These are phyloP conservation scores for Epichloe elymi DNA, from an alignment of 2,329 filamentous ascomycete genomes.

Conservation along the genomic window DNA sequence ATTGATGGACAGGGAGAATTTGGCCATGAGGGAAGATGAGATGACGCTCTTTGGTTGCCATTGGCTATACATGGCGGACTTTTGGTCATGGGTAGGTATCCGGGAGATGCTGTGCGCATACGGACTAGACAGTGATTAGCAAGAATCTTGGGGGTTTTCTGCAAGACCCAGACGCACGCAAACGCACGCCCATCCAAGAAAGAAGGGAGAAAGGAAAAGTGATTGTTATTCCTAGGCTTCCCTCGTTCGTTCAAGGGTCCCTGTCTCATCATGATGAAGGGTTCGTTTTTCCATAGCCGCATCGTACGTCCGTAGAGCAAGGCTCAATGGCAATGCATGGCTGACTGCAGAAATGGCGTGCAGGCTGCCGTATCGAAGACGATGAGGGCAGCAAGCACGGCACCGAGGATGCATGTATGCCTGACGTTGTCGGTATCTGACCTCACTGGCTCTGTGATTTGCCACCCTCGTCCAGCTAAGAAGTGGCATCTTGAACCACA, in stretches of 20 bases:
- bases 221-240: too few relatives aligned
- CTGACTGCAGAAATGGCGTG: slow-evolving; percentile 2
- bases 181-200: too few relatives aligned
- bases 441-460: neutral
- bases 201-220: too few relatives aligned
- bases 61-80: too few relatives aligned
- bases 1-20: neutral
- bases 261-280: neutral
- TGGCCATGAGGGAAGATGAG: too few relatives aligned
- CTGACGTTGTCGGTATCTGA: neutral
- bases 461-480: neutral
- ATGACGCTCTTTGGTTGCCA: too few relatives aligned
- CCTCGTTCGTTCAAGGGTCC: too few relatives aligned
- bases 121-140: too few relatives aligned
- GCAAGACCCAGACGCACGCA: too few relatives aligned
- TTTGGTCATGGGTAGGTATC: too few relatives aligned
- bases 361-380: neutral
- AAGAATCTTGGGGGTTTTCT: too few relatives aligned
- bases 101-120: too few relatives aligned
- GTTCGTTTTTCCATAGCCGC: neutral
- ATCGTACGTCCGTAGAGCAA: neutral
- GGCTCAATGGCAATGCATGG: neutral
- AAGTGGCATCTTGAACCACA: neutral
- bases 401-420: neutral
- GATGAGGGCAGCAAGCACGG: neutral